Conservation (phyloP, 805 yeast genomes). For the Nakazawaea molendinolei region DNA sequence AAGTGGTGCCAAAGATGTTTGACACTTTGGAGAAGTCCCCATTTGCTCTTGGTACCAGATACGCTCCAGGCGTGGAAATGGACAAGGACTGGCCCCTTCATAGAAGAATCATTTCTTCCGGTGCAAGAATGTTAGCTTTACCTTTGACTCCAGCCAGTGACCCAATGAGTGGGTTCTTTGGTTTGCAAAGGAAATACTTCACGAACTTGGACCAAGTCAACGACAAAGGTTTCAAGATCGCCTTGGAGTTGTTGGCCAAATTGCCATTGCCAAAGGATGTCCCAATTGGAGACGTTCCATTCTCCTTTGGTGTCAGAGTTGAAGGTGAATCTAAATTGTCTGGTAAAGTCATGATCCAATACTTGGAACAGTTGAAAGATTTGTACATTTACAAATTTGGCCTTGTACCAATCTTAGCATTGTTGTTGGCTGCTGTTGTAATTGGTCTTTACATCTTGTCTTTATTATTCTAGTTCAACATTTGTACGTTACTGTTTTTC, state of each 20-base stretch:
- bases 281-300: slow-evolving; percentile 40
- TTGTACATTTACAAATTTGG: slow-evolving; percentile 41
- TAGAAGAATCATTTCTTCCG: slow-evolving; percentile 41
- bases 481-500: neutral
- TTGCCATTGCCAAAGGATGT: slow-evolving; percentile 31
- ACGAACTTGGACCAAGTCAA: slow-evolving; percentile 31
- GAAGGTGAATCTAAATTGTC: slow-evolving; percentile 47
- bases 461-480: neutral
- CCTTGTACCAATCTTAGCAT: slow-evolving; percentile 15
- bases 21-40: slow-evolving; percentile 33
- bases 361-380: slow-evolving; percentile 38
- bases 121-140: slow-evolving; percentile 42
- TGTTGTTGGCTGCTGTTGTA: slow-evolving; percentile 1
- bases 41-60: slow-evolving; percentile 43
- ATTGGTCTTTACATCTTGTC: slow-evolving; percentile 1
- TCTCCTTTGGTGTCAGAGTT: slow-evolving; percentile 46
- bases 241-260: slow-evolving; percentile 40
- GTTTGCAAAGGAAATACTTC: slow-evolving; percentile 39
- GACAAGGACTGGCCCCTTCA: slow-evolving; percentile 48
- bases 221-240: slow-evolving; percentile 43
- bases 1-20: slow-evolving; percentile 38
- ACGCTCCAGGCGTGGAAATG: slow-evolving; percentile 48
- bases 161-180: slow-evolving; percentile 49
- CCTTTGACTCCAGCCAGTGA: slow-evolving; percentile 46
- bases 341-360: slow-evolving; percentile 42